A percentile compares a stretch with the other conserved stretches of the same genome.
These are phyloP conservation scores for Fusarium marasasianum DNA, from an alignment of 2,329 filamentous ascomycete species.

Conservation along the genomic window DNA sequence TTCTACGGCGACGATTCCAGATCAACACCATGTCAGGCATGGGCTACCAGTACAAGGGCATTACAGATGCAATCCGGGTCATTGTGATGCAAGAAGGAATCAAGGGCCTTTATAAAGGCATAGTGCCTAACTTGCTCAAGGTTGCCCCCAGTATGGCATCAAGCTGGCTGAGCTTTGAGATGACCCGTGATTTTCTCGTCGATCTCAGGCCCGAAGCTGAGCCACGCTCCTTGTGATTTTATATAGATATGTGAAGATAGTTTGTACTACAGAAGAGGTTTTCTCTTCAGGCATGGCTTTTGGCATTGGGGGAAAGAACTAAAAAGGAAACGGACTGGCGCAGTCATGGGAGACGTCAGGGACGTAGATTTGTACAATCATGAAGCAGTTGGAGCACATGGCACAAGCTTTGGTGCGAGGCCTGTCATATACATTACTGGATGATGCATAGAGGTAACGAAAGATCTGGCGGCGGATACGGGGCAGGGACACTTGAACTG, in stretches of 20 bases:
- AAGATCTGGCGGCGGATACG: slow-evolving; percentile 12
- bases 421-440: slow-evolving; percentile 9
- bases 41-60: slow-evolving; percentile 93
- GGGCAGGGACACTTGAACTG: slow-evolving; percentile 12
- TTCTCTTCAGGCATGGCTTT: slow-evolving; percentile 3
- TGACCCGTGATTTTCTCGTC: slow-evolving; percentile 88
- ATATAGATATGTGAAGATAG: slow-evolving; percentile 32
- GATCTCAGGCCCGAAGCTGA: slow-evolving; percentile 60
- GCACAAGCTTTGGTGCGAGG: background rate
- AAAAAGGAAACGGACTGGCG: slow-evolving; percentile 18
- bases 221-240: slow-evolving; percentile 40
- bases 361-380: slow-evolving; percentile 34
- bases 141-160: slow-evolving; percentile 98
- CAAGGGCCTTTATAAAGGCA: slow-evolving; percentile 91
- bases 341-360: slow-evolving; percentile 8
- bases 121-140: slow-evolving; percentile 93
- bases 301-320: background rate
- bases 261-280: slow-evolving; percentile 10
- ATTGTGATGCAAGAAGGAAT: slow-evolving; percentile 88
- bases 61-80: slow-evolving; percentile 82
- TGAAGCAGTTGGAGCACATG: slow-evolving; percentile 5
- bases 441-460: slow-evolving; percentile 13
- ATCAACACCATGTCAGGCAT: slow-evolving; percentile 99
- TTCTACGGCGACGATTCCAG: slow-evolving; percentile 92
- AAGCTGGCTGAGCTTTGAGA: slow-evolving; percentile 96